phyloP scores from a whole-genome alignment of 108 stramenopile genomes.

The Craspedostauros australis region DNA sequence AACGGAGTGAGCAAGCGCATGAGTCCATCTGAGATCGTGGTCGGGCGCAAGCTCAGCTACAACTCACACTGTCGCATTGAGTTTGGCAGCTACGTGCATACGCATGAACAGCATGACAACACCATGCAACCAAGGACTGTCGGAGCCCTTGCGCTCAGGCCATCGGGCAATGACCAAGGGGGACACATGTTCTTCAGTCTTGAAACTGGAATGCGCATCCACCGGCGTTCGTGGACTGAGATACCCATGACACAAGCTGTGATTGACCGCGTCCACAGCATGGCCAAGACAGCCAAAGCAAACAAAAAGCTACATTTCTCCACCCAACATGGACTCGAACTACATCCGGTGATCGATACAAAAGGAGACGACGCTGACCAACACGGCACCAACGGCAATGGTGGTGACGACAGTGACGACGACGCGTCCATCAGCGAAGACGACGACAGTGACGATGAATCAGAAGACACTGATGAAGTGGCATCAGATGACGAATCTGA shows the following conservation, averaged over 20 bases:
- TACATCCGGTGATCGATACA: neutral
- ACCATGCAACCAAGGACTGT: conserved; percentile 7
- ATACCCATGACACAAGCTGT: conserved; percentile 33
- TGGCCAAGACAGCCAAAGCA: conserved; percentile 9
- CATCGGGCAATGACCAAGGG: conserved; percentile 39
- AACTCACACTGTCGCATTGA: conserved; percentile 11
- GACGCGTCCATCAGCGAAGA: neutral
- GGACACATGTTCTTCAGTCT: conserved; percentile 26
- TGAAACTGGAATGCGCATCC: conserved; percentile 13
- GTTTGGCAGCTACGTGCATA: conserved; percentile 33
- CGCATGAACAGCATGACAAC: conserved; percentile 28
- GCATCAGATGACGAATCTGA: neutral
- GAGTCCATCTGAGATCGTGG: conserved; percentile 4
- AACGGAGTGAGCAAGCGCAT: neutral
- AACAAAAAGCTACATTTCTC: too few relatives aligned
- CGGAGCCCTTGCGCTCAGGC: conserved; percentile 20
- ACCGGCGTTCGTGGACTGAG: conserved; percentile 5
- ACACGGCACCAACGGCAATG: neutral
- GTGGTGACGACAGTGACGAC: conserved; percentile 5
- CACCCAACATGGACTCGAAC: too few relatives aligned
- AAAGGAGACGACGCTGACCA: neutral
- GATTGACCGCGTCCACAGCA: conserved; percentile 10
- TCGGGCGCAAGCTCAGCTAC: neutral
- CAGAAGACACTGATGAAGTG: neutral
- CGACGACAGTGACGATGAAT: conserved; percentile 6